Evolutionary conservation across 192 early-diverging fungal genomes (phyloP).

Genomic region (Backusella liffmaniae): DNA sequence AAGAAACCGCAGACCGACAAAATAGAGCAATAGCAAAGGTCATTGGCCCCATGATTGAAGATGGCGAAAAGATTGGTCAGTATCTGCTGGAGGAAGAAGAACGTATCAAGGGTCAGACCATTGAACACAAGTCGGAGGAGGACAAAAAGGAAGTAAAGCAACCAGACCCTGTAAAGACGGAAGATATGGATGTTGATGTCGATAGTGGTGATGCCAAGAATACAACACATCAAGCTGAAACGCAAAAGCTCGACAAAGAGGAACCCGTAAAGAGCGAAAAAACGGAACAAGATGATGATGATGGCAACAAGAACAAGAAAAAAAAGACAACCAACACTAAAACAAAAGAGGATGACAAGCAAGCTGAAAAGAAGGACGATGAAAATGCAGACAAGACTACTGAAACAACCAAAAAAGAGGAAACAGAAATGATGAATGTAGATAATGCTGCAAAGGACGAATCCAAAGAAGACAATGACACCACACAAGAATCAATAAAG

Average conservation of each 20-base stretch:
- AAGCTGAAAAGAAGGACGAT: not conserved
- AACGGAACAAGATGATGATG: not conserved
- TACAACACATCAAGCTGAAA: not conserved
- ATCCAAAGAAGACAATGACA: not conserved
- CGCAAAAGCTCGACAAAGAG: not conserved
- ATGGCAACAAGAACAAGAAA: not conserved
- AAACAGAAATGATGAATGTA: not conserved
- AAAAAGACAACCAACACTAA: too few species aligned
- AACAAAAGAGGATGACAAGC: too few species aligned
- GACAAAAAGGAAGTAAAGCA: not conserved
- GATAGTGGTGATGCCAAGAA: not conserved
- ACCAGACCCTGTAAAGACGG: conserved; percentile 29
- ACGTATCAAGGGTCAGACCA: conserved; percentile 5
- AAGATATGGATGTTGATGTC: not conserved
- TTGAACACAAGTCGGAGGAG: conserved; percentile 10
- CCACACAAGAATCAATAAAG: not conserved
- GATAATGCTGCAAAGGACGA: not conserved
- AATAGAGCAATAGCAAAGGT: conserved; percentile 47
- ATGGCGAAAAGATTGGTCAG: conserved; percentile 42
- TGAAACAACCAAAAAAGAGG: too few species aligned
- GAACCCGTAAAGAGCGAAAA: not conserved
- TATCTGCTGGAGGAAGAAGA: conserved; percentile 27
- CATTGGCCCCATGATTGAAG: conserved; percentile 52
- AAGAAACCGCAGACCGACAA: conserved; percentile 46
- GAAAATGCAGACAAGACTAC: too few species aligned